Evolutionary conservation across 805 yeast species (phyloP), one percentile per base, ranked within the genome.

Genomic region (Lachancea sp.): DNA sequence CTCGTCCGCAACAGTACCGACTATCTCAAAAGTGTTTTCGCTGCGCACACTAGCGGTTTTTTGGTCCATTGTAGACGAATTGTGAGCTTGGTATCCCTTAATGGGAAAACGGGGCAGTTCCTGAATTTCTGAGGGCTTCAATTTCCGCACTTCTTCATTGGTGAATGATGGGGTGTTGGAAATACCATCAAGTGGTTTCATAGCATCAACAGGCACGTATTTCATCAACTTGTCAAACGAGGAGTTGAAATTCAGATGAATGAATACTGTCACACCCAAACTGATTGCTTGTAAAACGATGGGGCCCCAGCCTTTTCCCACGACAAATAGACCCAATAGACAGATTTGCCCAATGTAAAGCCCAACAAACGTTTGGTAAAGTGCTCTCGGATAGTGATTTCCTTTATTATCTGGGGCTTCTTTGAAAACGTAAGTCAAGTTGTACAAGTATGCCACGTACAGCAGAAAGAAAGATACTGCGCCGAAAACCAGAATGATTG

Each of bases 271-370:
- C 48, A 72, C 61, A 7, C 72, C 74, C 11, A 86, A 53, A 30
- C 82, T 69, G 38, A 89, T 69, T 1, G 77, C 79, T 60, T 83
- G 85, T 40, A 90, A 64, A 3, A 80, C 84, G 48, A 88, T 72
- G 26, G 96, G 95, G 33, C 96, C 97, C 96, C 96, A 90, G 30
- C 94, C 83, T 69, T 86, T 86, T 46, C 94, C 88, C 41, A 90
- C 94, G 13, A 77, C 84, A 58, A 87, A 89, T 41, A 92, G 63
- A 41, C 96, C 97, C 40, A 92, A 59, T 47, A 92, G 53, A 68
- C 96, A 86, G 17, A 88, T 64, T 63, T 90, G 89, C 29, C 95
- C 95, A 33, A 90, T 60, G 60, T 90, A 90, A 32, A 92, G 61
- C 43, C 98, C 98, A 28, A 80, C 80, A 58, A 90, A 72, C 1